phyloP scores from a whole-genome alignment of 2,329 filamentous ascomycete genomes.

The Stachybotrys chartarum region DNA sequence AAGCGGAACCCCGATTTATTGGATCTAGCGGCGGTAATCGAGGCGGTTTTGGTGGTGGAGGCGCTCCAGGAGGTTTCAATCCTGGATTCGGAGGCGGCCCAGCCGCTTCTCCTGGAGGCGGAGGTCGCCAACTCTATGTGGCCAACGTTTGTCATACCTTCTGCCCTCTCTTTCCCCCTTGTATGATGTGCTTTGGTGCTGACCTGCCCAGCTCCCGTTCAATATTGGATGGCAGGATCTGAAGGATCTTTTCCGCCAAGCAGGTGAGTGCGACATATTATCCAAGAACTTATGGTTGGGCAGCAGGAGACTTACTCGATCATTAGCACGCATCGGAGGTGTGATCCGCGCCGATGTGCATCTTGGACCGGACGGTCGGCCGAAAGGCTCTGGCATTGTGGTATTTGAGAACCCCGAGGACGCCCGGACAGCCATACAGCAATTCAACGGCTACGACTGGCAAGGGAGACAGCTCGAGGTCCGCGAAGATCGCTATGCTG shows the following conservation, averaged over 20 bases:
- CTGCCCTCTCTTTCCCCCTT: constrained; percentile 6
- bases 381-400: constrained; percentile 95
- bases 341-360: constrained; percentile 96
- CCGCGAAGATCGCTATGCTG: constrained; percentile 90
- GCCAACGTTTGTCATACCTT: constrained; percentile 75
- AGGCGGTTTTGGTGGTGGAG: constrained; percentile 45
- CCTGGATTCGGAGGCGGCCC: constrained; percentile 46
- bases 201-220: constrained; percentile 70
- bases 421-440: constrained; percentile 89
- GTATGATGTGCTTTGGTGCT: constrained; percentile 9
- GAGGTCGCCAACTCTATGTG: constrained; percentile 89
- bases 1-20: constrained; percentile 94
- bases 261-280: constrained; percentile 57
- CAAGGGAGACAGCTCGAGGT: constrained; percentile 90
- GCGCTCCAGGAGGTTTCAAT: constrained; percentile 43
- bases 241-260: constrained; percentile 97
- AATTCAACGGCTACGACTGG: constrained; percentile 99
- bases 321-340: constrained; percentile 53
- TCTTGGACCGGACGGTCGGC: constrained; percentile 80
- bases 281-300: not conserved
- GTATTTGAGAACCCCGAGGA: constrained; percentile 94
- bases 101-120: constrained; percentile 35
- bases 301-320: constrained; percentile 4
- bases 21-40: constrained; percentile 59
- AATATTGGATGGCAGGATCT: constrained; percentile 98